Conservation (phyloP, 768 basidiomycete genomes). For the Amanita molliuscula region DNA sequence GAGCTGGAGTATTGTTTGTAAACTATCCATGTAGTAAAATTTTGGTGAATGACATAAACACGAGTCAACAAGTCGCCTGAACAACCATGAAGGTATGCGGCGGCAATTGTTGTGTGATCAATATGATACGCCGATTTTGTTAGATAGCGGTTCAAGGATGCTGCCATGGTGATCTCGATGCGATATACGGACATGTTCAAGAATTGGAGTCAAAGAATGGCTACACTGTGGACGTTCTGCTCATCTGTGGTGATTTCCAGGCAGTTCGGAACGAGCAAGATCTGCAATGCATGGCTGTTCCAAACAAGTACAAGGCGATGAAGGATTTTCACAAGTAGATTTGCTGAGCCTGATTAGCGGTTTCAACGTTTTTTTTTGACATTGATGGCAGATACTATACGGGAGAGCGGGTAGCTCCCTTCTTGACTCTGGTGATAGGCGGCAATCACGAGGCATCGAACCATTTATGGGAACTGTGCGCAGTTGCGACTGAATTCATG, state of each 20-base stretch:
- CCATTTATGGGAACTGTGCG: constrained; percentile 93
- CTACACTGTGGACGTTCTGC: constrained; percentile 72
- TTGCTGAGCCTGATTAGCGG: constrained; percentile 6
- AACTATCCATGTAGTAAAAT: not conserved
- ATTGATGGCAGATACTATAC: constrained; percentile 64
- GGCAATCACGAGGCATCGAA: constrained; percentile 98
- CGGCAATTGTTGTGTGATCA: not conserved
- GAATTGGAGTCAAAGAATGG: constrained; percentile 49
- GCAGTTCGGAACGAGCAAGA: constrained; percentile 82
- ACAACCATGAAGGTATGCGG: constrained; percentile 1
- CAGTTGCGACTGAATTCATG: constrained; percentile 5
- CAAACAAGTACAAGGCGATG: constrained; percentile 75
- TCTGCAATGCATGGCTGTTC: constrained; percentile 85
- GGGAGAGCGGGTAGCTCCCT: constrained; percentile 69
- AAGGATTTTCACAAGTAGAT: constrained; percentile 75
- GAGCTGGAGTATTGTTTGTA: not conserved
- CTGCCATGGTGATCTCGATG: constrained; percentile 88
- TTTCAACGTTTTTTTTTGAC: not conserved
- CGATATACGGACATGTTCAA: constrained; percentile 67
- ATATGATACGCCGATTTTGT: not conserved
- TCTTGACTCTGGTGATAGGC: constrained; percentile 89
- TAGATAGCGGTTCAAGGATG: constrained; percentile 91
- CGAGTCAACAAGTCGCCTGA: not conserved
- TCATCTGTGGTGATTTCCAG: constrained; percentile 96
- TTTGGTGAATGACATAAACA: not conserved